Conservation (phyloP, 495 filamentous ascomycete species). For the Amphirosellinia nigrospora region DNA sequence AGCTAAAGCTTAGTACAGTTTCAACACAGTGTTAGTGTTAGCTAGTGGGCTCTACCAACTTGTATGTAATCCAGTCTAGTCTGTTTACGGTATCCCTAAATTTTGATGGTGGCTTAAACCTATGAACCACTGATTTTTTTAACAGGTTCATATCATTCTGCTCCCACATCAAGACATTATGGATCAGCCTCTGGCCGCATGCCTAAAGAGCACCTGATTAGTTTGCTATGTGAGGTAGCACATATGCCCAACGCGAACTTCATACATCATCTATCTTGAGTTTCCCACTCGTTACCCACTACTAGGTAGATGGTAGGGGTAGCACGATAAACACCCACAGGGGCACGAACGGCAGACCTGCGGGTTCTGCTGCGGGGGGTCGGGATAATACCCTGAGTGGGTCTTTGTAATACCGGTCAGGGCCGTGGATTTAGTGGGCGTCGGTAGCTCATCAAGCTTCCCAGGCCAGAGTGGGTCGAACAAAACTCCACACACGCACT, state of each 20-base stretch:
- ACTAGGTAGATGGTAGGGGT: background rate
- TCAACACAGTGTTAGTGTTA: background rate
- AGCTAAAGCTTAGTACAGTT: background rate
- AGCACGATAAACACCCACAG: background rate
- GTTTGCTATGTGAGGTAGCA: background rate
- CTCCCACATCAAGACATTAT: background rate
- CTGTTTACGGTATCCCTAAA: background rate
- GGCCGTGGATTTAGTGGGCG: background rate
- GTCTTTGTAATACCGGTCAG: conserved; percentile 1
- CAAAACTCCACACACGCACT: too few relatives aligned
- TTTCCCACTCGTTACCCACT: background rate
- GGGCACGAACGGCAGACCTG: conserved; percentile 10
- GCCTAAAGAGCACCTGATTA: background rate
- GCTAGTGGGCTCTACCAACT: background rate
- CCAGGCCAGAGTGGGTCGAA: too few relatives aligned
- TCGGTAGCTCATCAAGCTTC: background rate
- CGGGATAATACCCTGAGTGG: background rate
- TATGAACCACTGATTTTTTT: background rate
- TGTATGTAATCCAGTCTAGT: background rate
- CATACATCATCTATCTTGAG: background rate
- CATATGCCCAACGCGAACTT: background rate
- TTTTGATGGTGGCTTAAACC: background rate
- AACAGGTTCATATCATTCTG: conserved; percentile 1
- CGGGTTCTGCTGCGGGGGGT: too few relatives aligned
- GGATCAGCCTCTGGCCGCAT: background rate